Conservation (phyloP, 441 rosid species). For the Populus hybrid region DNA sequence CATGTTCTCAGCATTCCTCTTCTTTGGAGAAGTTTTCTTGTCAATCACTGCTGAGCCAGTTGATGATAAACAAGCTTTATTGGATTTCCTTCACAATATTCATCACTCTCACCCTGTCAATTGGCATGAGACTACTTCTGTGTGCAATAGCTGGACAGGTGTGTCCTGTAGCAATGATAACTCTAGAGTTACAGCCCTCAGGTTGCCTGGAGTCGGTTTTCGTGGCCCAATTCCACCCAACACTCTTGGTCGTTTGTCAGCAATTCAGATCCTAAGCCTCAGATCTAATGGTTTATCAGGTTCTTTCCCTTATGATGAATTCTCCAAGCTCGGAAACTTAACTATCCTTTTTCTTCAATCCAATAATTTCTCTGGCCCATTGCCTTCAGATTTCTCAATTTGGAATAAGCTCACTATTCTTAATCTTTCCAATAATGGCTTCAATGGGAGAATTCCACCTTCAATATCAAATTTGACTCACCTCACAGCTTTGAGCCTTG, state of each 20-base stretch:
- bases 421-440: constrained; percentile 57
- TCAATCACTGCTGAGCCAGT: constrained; percentile 46
- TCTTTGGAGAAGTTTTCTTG: constrained; percentile 35
- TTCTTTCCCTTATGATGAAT: constrained; percentile 56
- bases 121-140: constrained; percentile 45
- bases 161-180: constrained; percentile 56
- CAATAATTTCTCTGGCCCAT: constrained; percentile 61
- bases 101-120: constrained; percentile 41
- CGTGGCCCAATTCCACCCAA: constrained; percentile 51
- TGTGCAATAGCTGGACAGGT: constrained; percentile 71
- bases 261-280: constrained; percentile 59
- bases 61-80: constrained; percentile 64
- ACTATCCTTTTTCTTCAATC: constrained; percentile 50
- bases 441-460: constrained; percentile 66
- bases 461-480: constrained; percentile 52
- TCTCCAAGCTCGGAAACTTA: constrained; percentile 50
- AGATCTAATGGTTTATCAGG: constrained; percentile 68
- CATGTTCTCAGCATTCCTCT: constrained; percentile 30
- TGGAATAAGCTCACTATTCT: constrained; percentile 63
- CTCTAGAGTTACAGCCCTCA: constrained; percentile 56
- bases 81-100: constrained; percentile 52
- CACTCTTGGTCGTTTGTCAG: constrained; percentile 71
- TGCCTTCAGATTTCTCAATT: constrained; percentile 59
- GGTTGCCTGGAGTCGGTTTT: constrained; percentile 59
- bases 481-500: constrained; percentile 52